A percentile compares a stretch with the other conserved stretches of the same genome.
phyloP scores from a whole-genome alignment of 768 basidiomycete genomes.

The Pleurotus citrinopileatus region DNA sequence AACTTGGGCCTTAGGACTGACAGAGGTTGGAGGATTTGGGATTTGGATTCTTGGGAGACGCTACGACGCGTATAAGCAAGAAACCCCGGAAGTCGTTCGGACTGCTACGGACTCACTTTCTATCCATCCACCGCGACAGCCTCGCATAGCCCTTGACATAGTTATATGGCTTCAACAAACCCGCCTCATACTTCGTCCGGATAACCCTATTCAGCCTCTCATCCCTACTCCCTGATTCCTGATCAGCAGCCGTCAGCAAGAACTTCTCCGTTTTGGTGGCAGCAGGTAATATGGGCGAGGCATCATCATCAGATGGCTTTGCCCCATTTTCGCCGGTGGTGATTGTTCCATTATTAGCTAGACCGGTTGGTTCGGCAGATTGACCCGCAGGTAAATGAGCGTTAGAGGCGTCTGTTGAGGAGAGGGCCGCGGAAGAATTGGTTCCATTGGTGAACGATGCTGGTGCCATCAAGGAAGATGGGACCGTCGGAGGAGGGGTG shows the following conservation, averaged over 20 bases:
- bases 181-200: constrained; percentile 95
- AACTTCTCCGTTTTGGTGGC: constrained; percentile 86
- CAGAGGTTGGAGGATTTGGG: constrained; percentile 87
- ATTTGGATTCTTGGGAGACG: constrained; percentile 87
- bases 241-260: constrained; percentile 91
- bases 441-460: constrained; percentile 23
- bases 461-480: constrained; percentile 48
- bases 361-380: constrained; percentile 14
- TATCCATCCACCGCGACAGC: constrained; percentile 92
- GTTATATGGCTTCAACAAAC: constrained; percentile 91
- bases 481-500: constrained; percentile 49
- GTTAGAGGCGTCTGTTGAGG: too few species aligned
- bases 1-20: constrained; percentile 85
- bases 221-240: constrained; percentile 86
- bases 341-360: too few species aligned
- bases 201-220: constrained; percentile 91
- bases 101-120: constrained; percentile 58
- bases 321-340: not conserved
- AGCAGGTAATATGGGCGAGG: constrained; percentile 59
- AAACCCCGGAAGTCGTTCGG: not conserved
- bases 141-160: constrained; percentile 95
- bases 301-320: constrained; percentile 32
- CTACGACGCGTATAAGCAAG: constrained; percentile 31
- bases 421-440: too few species aligned
- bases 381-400: too few species aligned